A percentile compares a stretch with the other conserved stretches of the same genome.
phyloP scores from a whole-genome alignment of 495 filamentous ascomycete genomes.

The Aspergillus funiculosus region DNA sequence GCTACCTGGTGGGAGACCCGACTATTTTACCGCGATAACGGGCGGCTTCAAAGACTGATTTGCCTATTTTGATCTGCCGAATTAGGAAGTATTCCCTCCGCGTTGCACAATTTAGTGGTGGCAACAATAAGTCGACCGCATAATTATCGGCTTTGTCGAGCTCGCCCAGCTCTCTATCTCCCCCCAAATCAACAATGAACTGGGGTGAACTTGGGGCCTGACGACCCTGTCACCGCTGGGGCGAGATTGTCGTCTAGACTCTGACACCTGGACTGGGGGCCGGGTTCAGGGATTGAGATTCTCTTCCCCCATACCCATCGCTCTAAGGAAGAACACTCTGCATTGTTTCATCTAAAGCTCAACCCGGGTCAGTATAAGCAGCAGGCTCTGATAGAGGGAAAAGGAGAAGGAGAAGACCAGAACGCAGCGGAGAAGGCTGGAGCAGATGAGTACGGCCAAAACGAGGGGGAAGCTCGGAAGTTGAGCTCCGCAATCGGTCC shows the following conservation, averaged over 20 bases:
- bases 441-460: conserved; percentile 3
- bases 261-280: conserved; percentile 11
- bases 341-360: conserved; percentile 13
- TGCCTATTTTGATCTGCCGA: background rate
- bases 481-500: conserved; percentile 19
- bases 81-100: too few relatives aligned
- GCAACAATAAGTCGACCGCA: conserved; percentile 1
- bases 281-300: conserved; percentile 8
- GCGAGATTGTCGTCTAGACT: background rate
- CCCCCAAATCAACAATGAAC: conserved; percentile 1
- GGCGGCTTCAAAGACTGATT: background rate
- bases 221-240: background rate
- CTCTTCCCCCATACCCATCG: background rate
- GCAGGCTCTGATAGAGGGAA: background rate
- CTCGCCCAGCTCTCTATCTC: background rate
- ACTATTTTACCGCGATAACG: too few relatives aligned
- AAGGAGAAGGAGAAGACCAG: background rate
- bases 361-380: conserved; percentile 3
- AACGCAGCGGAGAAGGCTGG: too few relatives aligned
- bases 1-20: too few relatives aligned
- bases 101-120: too few relatives aligned
- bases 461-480: conserved; percentile 14
- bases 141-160: conserved; percentile 10
- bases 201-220: conserved; percentile 1
- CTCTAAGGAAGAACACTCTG: conserved; percentile 14